phyloP scores from a whole-genome alignment of 2,329 filamentous ascomycete genomes.

The Aspergillus tamarii region DNA sequence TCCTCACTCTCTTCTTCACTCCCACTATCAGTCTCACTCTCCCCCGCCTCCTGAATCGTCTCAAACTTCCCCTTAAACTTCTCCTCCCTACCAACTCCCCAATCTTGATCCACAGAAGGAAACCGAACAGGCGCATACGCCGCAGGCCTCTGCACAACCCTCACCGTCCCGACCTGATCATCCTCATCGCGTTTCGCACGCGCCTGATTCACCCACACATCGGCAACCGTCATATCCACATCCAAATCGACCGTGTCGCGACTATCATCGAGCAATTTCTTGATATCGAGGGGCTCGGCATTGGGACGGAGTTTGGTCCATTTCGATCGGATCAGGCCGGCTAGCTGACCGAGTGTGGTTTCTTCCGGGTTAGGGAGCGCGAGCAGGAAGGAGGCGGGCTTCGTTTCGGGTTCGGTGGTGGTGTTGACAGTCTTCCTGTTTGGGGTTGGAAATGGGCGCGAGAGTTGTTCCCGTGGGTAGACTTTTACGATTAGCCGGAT shows the following conservation, averaged over 20 bases:
- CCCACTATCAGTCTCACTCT: neutral
- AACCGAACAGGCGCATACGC: conserved; percentile 30
- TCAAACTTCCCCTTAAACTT: conserved; percentile 19
- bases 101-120: conserved; percentile 41
- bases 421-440: neutral
- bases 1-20: neutral
- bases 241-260: neutral
- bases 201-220: conserved; percentile 3
- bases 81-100: conserved; percentile 29
- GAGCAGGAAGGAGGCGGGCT: conserved; percentile 3
- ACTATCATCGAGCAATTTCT: conserved; percentile 5
- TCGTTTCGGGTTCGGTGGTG: neutral
- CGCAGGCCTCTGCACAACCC: conserved; percentile 9
- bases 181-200: neutral
- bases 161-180: conserved; percentile 1
- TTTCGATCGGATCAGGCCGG: neutral
- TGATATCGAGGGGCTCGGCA: conserved; percentile 2
- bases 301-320: neutral
- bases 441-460: neutral
- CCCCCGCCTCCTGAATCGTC: conserved; percentile 23
- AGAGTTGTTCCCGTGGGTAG: conserved; percentile 4
- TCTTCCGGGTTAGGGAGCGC: neutral
- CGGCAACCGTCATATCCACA: neutral
- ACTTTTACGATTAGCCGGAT: conserved; percentile 6
- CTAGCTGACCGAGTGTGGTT: neutral